These are phyloP conservation scores for Monosporascus sp. DNA, from an alignment of 2,329 filamentous ascomycete species.

Conservation along the genomic window DNA sequence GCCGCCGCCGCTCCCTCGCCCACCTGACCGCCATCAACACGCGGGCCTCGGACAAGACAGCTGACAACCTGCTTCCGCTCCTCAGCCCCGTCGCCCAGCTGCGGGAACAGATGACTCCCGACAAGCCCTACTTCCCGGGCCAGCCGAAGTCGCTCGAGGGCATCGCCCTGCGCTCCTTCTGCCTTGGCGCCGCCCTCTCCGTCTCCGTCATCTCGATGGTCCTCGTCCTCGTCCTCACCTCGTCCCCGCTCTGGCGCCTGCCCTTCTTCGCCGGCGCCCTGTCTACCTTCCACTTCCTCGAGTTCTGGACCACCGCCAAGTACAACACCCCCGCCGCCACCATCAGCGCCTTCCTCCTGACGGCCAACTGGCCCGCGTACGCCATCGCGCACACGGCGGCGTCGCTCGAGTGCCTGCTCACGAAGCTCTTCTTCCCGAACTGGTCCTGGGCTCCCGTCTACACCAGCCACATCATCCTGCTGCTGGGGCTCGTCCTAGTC, in stretches of 20 bases:
- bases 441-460: slow-evolving; percentile 42
- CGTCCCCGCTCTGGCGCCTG: slow-evolving; percentile 52
- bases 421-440: slow-evolving; percentile 49
- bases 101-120: slow-evolving; percentile 22
- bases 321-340: slow-evolving; percentile 73
- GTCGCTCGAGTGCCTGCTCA: slow-evolving; percentile 64
- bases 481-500: slow-evolving; percentile 60
- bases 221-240: slow-evolving; percentile 30
- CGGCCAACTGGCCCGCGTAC: slow-evolving; percentile 79
- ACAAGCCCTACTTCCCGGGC: slow-evolving; percentile 37
- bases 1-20: slow-evolving; percentile 15
- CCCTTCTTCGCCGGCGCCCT: slow-evolving; percentile 66
- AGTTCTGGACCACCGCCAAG: slow-evolving; percentile 84
- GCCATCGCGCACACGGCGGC: slow-evolving; percentile 76
- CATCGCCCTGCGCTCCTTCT: slow-evolving; percentile 54
- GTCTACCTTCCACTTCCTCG: slow-evolving; percentile 86
- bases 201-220: slow-evolving; percentile 28
- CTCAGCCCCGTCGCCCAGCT: slow-evolving; percentile 27
- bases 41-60: slow-evolving; percentile 10
- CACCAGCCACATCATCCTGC: slow-evolving; percentile 35
- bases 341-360: slow-evolving; percentile 74
- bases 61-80: slow-evolving; percentile 24
- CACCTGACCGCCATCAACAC: slow-evolving; percentile 15
- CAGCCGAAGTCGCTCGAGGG: slow-evolving; percentile 53
- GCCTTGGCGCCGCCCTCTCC: slow-evolving; percentile 43